Base-by-base conservation (phyloP, 2,329 filamentous ascomycete genomes). In the Aspergillus pseudotamarii region DNA sequence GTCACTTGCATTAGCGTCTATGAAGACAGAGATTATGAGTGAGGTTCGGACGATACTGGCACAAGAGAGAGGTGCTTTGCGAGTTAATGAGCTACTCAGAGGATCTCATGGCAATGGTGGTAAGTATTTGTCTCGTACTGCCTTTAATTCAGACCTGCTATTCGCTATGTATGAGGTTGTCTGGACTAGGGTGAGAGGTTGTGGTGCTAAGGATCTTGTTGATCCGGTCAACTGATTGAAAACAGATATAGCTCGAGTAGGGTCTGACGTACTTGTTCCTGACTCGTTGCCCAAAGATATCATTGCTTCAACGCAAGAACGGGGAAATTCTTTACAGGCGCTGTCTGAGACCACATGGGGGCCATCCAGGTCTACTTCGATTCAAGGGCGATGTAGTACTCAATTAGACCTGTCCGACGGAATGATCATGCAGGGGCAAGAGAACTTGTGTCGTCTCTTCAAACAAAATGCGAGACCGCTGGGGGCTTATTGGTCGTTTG, bases 401-500 rank as follows among this genome's bases (percentile, higher is more conserved):
- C 14, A n/a, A 50, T 38, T 26, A n/a, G 28, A 12, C 50, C 26
- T 8, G 19, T 9, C 6, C 2, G 19, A 19, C 10, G 3, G 11
- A 16, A 19, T 23, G 12, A 4, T 14, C 23, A n/a, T 2, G 8
- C 36, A 21, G 10, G 43, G 38, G 8, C 21, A 1, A 2, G 56
- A 57, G 14, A 32, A 19, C 19, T 16, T 55, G 23, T 5, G 11
- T 16, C 6, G 2, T 9, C 21, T 32, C 2, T 57, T 75, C 34
- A 64, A 63, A 28, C 77, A 79, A 50, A 60, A 66, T 21, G 54
- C 32, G 10, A 64, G 66, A 36, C 57, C 64, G 10, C 64, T 78
- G 1, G 62, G 51, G 1, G 65, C 69, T 0, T 79, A 79, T 57
- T 65, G 76, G 34, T 62, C 67, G 11, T 69, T 60, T 12, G 72